phyloP scores from a whole-genome alignment of 2,329 filamentous ascomycete genomes.

The Colletotrichum limetticola region DNA sequence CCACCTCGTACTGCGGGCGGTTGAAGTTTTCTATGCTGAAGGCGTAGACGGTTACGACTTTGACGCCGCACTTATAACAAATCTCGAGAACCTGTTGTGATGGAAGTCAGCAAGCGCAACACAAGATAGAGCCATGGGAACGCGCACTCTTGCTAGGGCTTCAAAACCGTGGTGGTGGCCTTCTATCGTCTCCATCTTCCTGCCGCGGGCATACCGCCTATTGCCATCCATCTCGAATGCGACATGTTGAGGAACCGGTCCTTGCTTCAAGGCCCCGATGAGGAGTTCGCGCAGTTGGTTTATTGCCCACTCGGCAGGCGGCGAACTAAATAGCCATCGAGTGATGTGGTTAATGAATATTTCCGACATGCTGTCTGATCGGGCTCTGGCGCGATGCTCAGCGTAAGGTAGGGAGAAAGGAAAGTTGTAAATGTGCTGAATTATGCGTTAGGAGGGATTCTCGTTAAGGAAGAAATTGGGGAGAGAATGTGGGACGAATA shows the following conservation, averaged over 20 bases:
- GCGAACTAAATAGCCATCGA: conserved; percentile 85
- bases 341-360: conserved; percentile 60
- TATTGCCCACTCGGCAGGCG: conserved; percentile 91
- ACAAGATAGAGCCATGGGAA: neutral
- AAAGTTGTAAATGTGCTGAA: neutral
- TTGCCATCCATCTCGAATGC: conserved; percentile 99
- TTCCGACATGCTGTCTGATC: conserved; percentile 59
- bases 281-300: conserved; percentile 83
- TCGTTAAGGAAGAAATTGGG: neutral
- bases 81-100: conserved; percentile 85
- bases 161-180: conserved; percentile 97
- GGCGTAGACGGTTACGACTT: conserved; percentile 96
- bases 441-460: neutral
- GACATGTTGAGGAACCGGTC: conserved; percentile 92
- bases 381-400: neutral
- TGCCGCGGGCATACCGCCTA: conserved; percentile 86
- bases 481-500: neutral
- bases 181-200: conserved; percentile 95
- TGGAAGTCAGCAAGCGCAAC: conserved; percentile 36
- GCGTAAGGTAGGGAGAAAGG: neutral
- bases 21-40: conserved; percentile 99
- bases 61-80: conserved; percentile 97
- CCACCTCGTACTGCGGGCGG: conserved; percentile 94
- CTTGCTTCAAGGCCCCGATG: conserved; percentile 89
- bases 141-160: conserved; percentile 82